Conservation (phyloP, 331 rosid genomes). For the Rhamnella rubrinervis region DNA sequence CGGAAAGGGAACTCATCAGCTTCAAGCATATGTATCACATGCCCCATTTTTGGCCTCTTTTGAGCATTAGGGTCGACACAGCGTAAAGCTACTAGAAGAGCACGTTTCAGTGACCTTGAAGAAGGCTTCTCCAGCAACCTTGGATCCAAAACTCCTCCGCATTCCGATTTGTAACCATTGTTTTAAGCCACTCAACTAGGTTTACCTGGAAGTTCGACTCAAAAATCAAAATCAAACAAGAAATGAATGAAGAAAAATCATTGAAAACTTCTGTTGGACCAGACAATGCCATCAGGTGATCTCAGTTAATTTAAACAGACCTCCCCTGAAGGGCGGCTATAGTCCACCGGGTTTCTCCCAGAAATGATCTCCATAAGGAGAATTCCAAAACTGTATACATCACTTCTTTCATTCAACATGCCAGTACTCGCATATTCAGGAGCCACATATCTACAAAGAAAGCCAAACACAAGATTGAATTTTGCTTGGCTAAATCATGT, state of each 20-base stretch:
- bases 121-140: slow-evolving; percentile 61
- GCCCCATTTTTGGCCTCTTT: slow-evolving; percentile 78
- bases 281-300: slow-evolving; percentile 9
- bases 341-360: slow-evolving; percentile 71
- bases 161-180: slow-evolving; percentile 65
- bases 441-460: slow-evolving; percentile 59
- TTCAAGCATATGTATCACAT: slow-evolving; percentile 71
- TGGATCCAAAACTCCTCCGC: slow-evolving; percentile 62
- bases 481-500: neutral
- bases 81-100: slow-evolving; percentile 62
- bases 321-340: slow-evolving; percentile 70
- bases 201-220: slow-evolving; percentile 50
- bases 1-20: slow-evolving; percentile 72
- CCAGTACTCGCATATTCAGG: slow-evolving; percentile 80
- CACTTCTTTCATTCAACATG: slow-evolving; percentile 72
- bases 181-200: slow-evolving; percentile 67
- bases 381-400: slow-evolving; percentile 66
- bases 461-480: slow-evolving; percentile 5
- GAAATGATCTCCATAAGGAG: slow-evolving; percentile 68
- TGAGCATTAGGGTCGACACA: slow-evolving; percentile 66
- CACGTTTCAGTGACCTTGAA: slow-evolving; percentile 63
- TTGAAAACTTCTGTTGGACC: neutral
- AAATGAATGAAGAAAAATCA: neutral
- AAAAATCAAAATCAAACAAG: slow-evolving; percentile 10
- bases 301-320: slow-evolving; percentile 26